Percentiles rank a stretch among this genome's conserved stretches.
Evolutionary conservation across 495 filamentous ascomycete species (phyloP).

Genomic region (Penicillium mononematosum): DNA sequence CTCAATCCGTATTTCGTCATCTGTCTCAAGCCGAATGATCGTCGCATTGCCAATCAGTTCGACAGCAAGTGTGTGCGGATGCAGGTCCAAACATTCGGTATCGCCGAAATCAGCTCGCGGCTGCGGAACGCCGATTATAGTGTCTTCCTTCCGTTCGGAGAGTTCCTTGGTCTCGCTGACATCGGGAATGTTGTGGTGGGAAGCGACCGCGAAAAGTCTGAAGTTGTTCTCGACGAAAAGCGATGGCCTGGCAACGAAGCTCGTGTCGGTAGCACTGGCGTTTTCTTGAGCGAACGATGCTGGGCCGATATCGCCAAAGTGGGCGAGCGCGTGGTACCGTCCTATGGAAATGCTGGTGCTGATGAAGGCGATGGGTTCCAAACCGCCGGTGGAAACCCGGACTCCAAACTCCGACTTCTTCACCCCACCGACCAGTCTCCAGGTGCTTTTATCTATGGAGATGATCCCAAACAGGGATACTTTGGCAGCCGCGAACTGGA

Average conservation of each 20-base stretch:
- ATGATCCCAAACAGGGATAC: constrained; percentile 69
- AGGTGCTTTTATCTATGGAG: constrained; percentile 64
- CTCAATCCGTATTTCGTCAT: constrained; percentile 95
- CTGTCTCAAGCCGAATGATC: constrained; percentile 95
- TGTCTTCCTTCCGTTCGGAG: constrained; percentile 90
- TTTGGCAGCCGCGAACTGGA: constrained; percentile 84
- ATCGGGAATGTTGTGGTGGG: constrained; percentile 80
- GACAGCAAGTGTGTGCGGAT: constrained; percentile 96
- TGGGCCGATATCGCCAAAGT: constrained; percentile 87
- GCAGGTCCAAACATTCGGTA: constrained; percentile 92
- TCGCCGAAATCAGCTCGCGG: constrained; percentile 93
- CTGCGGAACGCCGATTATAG: constrained; percentile 92
- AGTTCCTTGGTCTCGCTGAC: constrained; percentile 88
- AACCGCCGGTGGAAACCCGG: constrained; percentile 51
- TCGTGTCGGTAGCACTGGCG: constrained; percentile 82
- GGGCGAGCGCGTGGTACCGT: constrained; percentile 60
- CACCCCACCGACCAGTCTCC: constrained; percentile 57
- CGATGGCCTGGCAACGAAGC: constrained; percentile 92
- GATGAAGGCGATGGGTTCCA: constrained; percentile 48
- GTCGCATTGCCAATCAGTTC: constrained; percentile 96
- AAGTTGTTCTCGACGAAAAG: constrained; percentile 82
- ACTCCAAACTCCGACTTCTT: constrained; percentile 71
- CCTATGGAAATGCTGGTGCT: constrained; percentile 49
- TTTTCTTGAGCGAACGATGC: constrained; percentile 93
- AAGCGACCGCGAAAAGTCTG: constrained; percentile 88